Base-by-base conservation (phyloP, 1,284 basidiomycete genomes). In the Schizopora paradoxa region DNA sequence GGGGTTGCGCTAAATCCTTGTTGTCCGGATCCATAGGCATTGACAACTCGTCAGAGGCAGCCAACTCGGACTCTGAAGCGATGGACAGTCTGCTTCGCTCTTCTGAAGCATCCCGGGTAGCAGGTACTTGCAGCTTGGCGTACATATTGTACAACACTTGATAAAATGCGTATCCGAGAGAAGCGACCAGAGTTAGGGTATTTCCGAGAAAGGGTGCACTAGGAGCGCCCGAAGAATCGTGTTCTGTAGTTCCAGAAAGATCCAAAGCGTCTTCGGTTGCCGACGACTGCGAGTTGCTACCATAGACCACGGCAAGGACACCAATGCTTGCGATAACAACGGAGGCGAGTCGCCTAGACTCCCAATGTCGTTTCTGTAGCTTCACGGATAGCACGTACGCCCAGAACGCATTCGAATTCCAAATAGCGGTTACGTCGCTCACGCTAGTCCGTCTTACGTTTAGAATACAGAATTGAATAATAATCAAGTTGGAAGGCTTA, bases 321-420 rank as follows among this genome's bases (percentile, higher is more conserved):
- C 90, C 89, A 0, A 76, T 45, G 11, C 82, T 87, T 2, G 90
- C 89, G n/a, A 91, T 65, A 13, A 76, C 58, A 14, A 92, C 88
- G 6, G 87, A 80, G 22, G 74, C 56, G 27, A 89, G 66, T 32
- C 77, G 79, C 41, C 76, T 69, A 1, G 69, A 54, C 39, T 86
- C 76, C 82, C 82, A 87, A 51, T 68, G 66, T 21, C 76, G 63
- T 21, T 72, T 66, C 48, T 77, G 76, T 2, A 86, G 55, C 58
- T 74, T 74, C 43, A 87, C 77, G 6, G 79, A 74, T 56, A 91
- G 72, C 28, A 87, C 55, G 56, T 90, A 91, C 11, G 82, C 82
- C 59, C 88, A 90, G 65, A 91, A 87, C 3, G 86, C 86, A 57
- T 89, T 89, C 6, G 84, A 79, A 61, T 91, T 91, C 83, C 86